Conservation (phyloP, 2,329 filamentous ascomycete genomes). For the Amauroascus niger region DNA sequence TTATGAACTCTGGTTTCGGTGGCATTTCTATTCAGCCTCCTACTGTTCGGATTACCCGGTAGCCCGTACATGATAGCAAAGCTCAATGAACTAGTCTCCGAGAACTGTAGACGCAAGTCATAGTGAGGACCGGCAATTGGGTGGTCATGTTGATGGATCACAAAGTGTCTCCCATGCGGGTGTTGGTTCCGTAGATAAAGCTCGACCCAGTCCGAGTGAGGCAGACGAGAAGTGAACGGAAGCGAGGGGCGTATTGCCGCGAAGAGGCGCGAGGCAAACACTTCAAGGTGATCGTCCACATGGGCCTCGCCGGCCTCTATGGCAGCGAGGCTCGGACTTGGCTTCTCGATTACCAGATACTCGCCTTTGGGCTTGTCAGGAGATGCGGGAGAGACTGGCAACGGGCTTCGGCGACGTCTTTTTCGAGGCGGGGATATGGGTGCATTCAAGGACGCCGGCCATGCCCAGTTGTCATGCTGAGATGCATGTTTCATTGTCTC, state of each 20-base stretch:
- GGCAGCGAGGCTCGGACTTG: constrained; percentile 30
- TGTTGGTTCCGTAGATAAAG: constrained; percentile 43
- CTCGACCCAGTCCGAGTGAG: constrained; percentile 35
- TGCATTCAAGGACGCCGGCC: constrained; percentile 15
- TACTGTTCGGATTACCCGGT: constrained; percentile 49
- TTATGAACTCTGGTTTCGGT: constrained; percentile 55
- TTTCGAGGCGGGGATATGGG: constrained; percentile 26
- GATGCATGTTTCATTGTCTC: constrained; percentile 10
- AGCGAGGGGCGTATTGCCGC: constrained; percentile 20
- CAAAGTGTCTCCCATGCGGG: constrained; percentile 48
- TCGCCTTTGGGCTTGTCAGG: background rate
- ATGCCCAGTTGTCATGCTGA: constrained; percentile 9
- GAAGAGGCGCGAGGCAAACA: constrained; percentile 39
- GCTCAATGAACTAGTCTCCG: constrained; percentile 54
- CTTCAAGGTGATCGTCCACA: constrained; percentile 41
- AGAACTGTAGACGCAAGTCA: constrained; percentile 61
- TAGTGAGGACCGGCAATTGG: constrained; percentile 59
- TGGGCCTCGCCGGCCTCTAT: constrained; percentile 44
- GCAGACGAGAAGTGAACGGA: constrained; percentile 27
- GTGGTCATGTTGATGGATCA: constrained; percentile 65
- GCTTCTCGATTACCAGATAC: background rate
- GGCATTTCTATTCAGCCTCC: constrained; percentile 48
- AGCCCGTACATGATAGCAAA: constrained; percentile 56
- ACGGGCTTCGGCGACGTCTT: constrained; percentile 1
- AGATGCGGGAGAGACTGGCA: background rate